phyloP scores from a whole-genome alignment of 371 early-diverging fungal species.

The Saksenaea oblongispora region DNA sequence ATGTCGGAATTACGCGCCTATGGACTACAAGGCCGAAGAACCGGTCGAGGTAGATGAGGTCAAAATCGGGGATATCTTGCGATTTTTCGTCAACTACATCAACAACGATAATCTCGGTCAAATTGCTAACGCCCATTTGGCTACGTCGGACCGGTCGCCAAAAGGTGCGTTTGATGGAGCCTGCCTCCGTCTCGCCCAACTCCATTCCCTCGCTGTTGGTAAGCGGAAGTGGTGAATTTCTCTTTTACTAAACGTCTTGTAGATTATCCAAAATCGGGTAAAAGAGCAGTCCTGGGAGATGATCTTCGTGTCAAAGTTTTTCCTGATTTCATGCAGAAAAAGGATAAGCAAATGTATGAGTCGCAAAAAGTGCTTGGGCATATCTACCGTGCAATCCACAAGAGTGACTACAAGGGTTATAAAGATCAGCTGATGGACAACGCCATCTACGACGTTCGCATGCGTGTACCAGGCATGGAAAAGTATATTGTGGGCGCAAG shows the following conservation, averaged over 20 bases:
- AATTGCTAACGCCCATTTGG: slow-evolving; percentile 80
- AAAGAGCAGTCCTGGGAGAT: slow-evolving; percentile 34
- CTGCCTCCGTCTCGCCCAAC: slow-evolving; percentile 66
- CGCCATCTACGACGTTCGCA: slow-evolving; percentile 41
- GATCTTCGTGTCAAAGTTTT: slow-evolving; percentile 53
- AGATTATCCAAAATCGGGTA: slow-evolving; percentile 54
- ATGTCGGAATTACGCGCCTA: slow-evolving; percentile 44
- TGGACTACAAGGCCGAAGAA: slow-evolving; percentile 58
- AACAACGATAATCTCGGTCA: slow-evolving; percentile 72
- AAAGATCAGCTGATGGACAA: slow-evolving; percentile 19
- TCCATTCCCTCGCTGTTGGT: slow-evolving; percentile 62
- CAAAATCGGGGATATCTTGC: slow-evolving; percentile 53
- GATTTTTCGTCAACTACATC: slow-evolving; percentile 79
- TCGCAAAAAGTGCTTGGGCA: slow-evolving; percentile 65
- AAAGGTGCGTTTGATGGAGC: slow-evolving; percentile 52
- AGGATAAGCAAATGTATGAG: slow-evolving; percentile 51
- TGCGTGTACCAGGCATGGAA: slow-evolving; percentile 58
- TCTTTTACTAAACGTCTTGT: neutral
- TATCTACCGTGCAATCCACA: slow-evolving; percentile 61
- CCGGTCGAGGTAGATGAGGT: slow-evolving; percentile 45
- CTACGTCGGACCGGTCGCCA: slow-evolving; percentile 57
- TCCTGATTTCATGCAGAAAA: slow-evolving; percentile 87
- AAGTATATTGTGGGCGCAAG: slow-evolving; percentile 58
- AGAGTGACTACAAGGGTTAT: slow-evolving; percentile 40
- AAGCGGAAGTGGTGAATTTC: slow-evolving; percentile 6